phyloP scores from a whole-genome alignment of 2,329 filamentous ascomycete species.

The Coniochaeta sp. region DNA sequence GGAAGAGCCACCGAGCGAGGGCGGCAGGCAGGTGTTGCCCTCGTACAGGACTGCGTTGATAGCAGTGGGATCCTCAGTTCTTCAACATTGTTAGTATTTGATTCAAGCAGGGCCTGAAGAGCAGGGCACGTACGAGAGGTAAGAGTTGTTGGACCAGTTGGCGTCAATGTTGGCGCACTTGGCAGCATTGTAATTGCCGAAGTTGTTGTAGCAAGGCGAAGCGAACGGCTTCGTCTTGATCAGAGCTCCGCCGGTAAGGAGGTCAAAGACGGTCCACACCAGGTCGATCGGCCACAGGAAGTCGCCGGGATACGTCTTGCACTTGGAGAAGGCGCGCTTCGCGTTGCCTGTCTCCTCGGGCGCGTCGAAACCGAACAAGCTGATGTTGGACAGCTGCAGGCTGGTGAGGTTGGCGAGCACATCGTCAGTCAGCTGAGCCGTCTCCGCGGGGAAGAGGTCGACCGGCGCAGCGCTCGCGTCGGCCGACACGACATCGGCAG shows the following conservation, averaged over 20 bases:
- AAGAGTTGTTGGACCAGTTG: conserved; percentile 14
- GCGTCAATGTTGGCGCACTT: conserved; percentile 21
- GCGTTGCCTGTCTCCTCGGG: not conserved
- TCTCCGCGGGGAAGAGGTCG: conserved; percentile 2
- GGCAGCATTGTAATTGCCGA: conserved; percentile 18
- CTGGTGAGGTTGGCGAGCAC: conserved; percentile 24
- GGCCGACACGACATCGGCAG: conserved; percentile 5
- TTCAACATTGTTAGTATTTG: not conserved
- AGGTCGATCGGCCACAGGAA: conserved; percentile 21
- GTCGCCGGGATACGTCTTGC: conserved; percentile 24
- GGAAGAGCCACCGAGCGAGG: conserved; percentile 6
- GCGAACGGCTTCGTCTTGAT: conserved; percentile 25
- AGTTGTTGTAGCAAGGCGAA: conserved; percentile 25
- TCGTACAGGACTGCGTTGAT: conserved; percentile 23
- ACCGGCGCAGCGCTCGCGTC: not conserved
- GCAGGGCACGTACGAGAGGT: conserved; percentile 11
- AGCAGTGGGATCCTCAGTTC: conserved; percentile 17
- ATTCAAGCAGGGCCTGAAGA: not conserved
- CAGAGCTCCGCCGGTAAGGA: conserved; percentile 19
- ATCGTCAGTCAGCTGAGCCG: conserved; percentile 19
- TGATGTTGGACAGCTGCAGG: conserved; percentile 13
- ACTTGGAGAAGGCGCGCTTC: conserved; percentile 10
- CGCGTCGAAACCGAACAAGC: conserved; percentile 14
- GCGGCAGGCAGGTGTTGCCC: conserved; percentile 26
- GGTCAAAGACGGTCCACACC: conserved; percentile 19